Percentiles rank a stretch among this genome's conserved stretches.
Evolutionary conservation across 306 rosid species (phyloP).

Genomic region (Abrus pulchellus): DNA sequence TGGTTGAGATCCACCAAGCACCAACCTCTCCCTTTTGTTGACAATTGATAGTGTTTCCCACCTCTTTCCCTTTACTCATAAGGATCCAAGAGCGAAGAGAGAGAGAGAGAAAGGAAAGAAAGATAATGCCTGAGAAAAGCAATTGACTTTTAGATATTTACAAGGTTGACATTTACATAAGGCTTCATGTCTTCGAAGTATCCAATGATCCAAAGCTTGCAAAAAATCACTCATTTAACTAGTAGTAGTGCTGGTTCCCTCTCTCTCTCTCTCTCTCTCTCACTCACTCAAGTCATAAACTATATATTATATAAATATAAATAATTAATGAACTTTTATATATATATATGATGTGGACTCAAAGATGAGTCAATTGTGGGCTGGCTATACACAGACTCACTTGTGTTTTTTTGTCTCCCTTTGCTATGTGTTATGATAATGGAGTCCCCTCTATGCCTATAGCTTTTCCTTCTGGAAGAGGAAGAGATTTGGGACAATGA

Average conservation of each 20-base stretch:
- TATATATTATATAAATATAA: too few species aligned
- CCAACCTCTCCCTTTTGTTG: conserved; percentile 63
- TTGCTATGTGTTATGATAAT: conserved; percentile 60
- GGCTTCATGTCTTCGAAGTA: conserved; percentile 63
- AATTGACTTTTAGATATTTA: conserved; percentile 72
- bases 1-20: conserved; percentile 65
- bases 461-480: conserved; percentile 54
- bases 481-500: conserved; percentile 55
- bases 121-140: conserved; percentile 60
- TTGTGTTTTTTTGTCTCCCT: conserved; percentile 88
- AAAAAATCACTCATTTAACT: conserved; percentile 42
- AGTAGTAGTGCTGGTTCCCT: background rate
- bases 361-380: conserved; percentile 68
- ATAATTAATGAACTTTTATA: conserved; percentile 37
- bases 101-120: conserved; percentile 3
- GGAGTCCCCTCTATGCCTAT: conserved; percentile 51
- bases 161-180: conserved; percentile 80
- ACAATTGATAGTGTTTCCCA: conserved; percentile 91
- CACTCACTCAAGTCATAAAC: background rate
- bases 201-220: conserved; percentile 74
- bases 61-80: conserved; percentile 80
- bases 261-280: background rate
- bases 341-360: conserved; percentile 56
- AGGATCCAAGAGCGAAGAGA: conserved; percentile 70
- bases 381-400: conserved; percentile 72